These are phyloP conservation scores for Cryphonectria carpinicola DNA, from an alignment of 2,329 filamentous ascomycete species.

Conservation along the genomic window DNA sequence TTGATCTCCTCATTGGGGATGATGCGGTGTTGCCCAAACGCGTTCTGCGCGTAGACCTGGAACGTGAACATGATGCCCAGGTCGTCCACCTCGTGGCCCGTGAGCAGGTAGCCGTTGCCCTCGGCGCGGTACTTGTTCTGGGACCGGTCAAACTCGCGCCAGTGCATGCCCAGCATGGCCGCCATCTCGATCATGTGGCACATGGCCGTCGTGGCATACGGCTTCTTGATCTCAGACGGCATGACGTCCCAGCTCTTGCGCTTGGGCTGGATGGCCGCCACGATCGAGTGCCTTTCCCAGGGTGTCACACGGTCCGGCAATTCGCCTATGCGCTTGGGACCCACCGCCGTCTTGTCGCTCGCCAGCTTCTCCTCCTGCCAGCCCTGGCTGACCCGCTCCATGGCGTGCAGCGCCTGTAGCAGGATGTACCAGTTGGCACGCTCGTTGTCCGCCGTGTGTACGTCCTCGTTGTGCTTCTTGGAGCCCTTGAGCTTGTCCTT, in stretches of 20 bases:
- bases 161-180: constrained; percentile 59
- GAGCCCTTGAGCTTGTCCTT: constrained; percentile 16
- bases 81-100: constrained; percentile 50
- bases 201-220: constrained; percentile 59
- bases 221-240: constrained; percentile 50
- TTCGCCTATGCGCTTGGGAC: constrained; percentile 14
- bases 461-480: constrained; percentile 36
- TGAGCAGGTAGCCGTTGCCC: constrained; percentile 57
- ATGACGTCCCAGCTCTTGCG: constrained; percentile 57
- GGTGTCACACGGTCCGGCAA: constrained; percentile 33
- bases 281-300: constrained; percentile 43
- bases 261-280: constrained; percentile 50
- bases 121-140: constrained; percentile 57
- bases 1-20: constrained; percentile 59
- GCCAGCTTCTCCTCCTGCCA: constrained; percentile 47
- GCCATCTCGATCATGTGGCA: constrained; percentile 59
- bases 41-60: constrained; percentile 52
- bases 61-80: constrained; percentile 61
- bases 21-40: constrained; percentile 54
- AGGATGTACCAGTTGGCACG: constrained; percentile 58
- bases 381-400: constrained; percentile 51
- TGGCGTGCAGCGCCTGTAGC: constrained; percentile 53
- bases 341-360: constrained; percentile 31
- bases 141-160: constrained; percentile 60
- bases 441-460: constrained; percentile 62